Conservation (phyloP, 345 rosid species). For the Eucalyptus regnans region DNA sequence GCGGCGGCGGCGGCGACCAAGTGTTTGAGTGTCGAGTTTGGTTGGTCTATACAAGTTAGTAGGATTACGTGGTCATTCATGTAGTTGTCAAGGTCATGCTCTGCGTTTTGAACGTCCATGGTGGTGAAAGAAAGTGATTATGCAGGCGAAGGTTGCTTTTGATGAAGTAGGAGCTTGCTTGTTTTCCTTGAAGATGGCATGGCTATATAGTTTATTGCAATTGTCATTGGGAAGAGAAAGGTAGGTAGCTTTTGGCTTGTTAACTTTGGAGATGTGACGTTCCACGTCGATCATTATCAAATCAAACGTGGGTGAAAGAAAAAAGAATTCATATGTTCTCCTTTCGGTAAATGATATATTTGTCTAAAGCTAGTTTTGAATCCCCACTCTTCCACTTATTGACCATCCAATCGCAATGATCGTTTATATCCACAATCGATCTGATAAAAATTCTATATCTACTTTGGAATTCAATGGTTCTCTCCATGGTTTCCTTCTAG, state of each 20-base stretch:
- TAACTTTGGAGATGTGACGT: not conserved
- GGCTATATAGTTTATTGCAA: not conserved
- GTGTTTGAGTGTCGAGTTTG: not conserved
- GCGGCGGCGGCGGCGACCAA: not conserved
- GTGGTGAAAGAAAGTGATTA: not conserved
- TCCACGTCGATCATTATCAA: not conserved
- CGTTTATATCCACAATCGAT: not conserved
- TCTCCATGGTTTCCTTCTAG: not conserved
- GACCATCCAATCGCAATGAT: not conserved
- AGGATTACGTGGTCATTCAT: slow-evolving; percentile 12
- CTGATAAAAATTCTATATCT: not conserved
- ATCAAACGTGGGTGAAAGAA: not conserved
- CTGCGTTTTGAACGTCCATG: not conserved
- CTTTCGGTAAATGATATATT: not conserved
- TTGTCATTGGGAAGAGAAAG: not conserved
- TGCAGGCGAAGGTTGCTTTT: not conserved
- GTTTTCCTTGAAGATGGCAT: not conserved
- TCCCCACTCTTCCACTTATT: not conserved
- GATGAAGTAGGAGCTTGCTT: not conserved
- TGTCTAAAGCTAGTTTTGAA: not conserved
- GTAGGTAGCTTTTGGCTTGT: not conserved
- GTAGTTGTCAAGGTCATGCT: not conserved
- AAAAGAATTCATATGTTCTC: not conserved
- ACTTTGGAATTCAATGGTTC: not conserved
- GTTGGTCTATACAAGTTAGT: slow-evolving; percentile 2